Base-by-base conservation (phyloP, 1,139 yeast species). In the Taphrina sp. region DNA sequence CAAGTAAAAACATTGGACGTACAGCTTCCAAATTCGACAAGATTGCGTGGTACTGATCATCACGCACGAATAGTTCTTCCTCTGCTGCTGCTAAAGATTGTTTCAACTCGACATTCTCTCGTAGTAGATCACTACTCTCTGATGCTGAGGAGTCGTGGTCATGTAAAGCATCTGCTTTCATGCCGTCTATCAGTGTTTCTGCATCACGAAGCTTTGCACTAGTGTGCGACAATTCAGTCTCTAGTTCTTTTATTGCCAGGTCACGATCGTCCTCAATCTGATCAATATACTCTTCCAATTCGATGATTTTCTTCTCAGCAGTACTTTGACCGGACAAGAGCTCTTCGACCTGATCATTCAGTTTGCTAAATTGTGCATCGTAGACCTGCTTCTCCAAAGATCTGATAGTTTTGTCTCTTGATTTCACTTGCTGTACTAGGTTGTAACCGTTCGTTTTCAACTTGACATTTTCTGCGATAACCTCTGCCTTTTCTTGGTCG, bases 401-500 rank as follows among this genome's bases (percentile, higher is more conserved):
- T 8, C 37, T 29, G 10, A 43, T 43, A 5, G 37, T 31, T 38
- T 43, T 43, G 47, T 43, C 47, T 7, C 47, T 36, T 10, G 47
- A 29, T 20, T 31, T 43, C 17, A 43, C 47, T 33, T 43, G 47
- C 29, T 43, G 44, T 10, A 49, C 54, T 5, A 49, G 35, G 33
- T 49, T 42, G 22, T 24, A 38, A 2, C 46, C 54, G 23, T 38
- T 49, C 33, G 54, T 49, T 4, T 42, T 38, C 10, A 49, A 46
- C 1, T 41, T 41, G 26, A 49, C 54, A 49, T 33, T 49, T 19
- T 49, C 54, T 5, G 44, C 44, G 33, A 41, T 41, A 20, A 49
- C 24, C 17, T 41, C 54, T 8, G 54, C 39, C 26, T 49, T 49
- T 14, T 49, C 54, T 10, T 37, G 45, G 19, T 49, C 54, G 31